Percentiles rank a stretch among this genome's conserved stretches.
These are phyloP conservation scores for Beauveria australis DNA, from an alignment of 2,329 filamentous ascomycete species.

Conservation along the genomic window DNA sequence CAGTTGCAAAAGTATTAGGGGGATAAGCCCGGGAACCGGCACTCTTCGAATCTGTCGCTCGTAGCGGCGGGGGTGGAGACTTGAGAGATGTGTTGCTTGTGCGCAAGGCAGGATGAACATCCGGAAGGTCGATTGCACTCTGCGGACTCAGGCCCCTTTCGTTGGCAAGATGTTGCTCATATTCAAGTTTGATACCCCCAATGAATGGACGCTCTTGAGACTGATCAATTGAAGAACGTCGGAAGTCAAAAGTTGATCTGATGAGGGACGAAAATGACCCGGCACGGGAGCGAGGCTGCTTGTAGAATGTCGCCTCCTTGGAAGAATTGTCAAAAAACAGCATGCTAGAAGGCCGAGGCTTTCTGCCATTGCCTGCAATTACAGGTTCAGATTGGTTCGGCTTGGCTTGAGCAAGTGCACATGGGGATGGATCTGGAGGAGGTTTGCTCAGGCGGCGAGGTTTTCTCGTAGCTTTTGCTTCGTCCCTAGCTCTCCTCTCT, in stretches of 20 bases:
- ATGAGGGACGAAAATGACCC: conserved; percentile 30
- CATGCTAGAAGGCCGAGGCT: conserved; percentile 12
- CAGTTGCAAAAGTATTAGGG: conserved; percentile 27
- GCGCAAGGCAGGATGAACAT: conserved; percentile 28
- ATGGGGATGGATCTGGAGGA: conserved; percentile 19
- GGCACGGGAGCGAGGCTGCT: conserved; percentile 24
- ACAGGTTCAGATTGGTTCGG: conserved; percentile 14
- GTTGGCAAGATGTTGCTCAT: conserved; percentile 27
- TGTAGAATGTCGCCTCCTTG: conserved; percentile 12
- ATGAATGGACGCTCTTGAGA: conserved; percentile 29
- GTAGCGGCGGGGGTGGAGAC: conserved; percentile 15
- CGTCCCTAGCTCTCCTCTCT: conserved; percentile 32
- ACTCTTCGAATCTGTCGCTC: conserved; percentile 17
- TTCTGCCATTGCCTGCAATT: conserved; percentile 14
- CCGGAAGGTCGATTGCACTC: conserved; percentile 18
- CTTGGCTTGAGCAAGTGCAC: conserved; percentile 12
- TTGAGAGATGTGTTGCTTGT: conserved; percentile 21
- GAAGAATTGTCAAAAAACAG: conserved; percentile 8
- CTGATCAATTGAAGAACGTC: conserved; percentile 25
- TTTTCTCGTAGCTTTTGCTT: conserved; percentile 27
- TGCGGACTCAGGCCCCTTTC: conserved; percentile 21
- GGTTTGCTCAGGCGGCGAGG: conserved; percentile 25
- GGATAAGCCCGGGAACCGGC: conserved; percentile 25
- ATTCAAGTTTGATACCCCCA: conserved; percentile 33
- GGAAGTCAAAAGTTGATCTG: conserved; percentile 26